Base-by-base conservation (phyloP, 306 rosid genomes). In the Rosa lucieae region DNA sequence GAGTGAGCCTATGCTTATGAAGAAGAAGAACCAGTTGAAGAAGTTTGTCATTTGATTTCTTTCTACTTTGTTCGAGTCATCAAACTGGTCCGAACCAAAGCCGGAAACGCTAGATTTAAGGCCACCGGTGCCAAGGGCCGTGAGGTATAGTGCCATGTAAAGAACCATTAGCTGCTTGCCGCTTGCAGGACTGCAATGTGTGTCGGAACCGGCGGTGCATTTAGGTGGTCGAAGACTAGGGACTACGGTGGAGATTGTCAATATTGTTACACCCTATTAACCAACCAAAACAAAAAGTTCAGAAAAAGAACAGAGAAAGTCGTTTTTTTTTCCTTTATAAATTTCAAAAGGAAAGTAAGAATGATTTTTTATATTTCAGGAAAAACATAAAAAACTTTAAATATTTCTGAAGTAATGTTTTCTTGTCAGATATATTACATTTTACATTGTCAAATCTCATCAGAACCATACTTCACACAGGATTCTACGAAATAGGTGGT, bases 21-120 rank as follows among this genome's bases (percentile, higher is more conserved):
- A 87, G 86, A 94, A 94, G 83, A 91, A 92, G 87, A 92, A 94
- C 97, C 97, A 94, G 78, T 85, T 89, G 82, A 94, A 90, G 83
- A 94, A 94, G 40, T 83, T 87, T 0, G 82, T n/a, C 97, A 91
- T 91, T 5, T 79, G 86, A 6, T 10, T 12, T 70, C 80, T 86
- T 87, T 94, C 99, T 13, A 78, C 72, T 5, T 74, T 12, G 66
- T 94, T 89, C 0, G 83, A 7, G 0, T 90, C 99, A 10, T 92
- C 94, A 53, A 95, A 95, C 67, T 95, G 99, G 67, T 92, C 97
- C 0, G 97, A 92, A 3, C 97, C 99, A 1, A 95, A 92, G 5
- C 97, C 97, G 0, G 99, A 90, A 3, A 92, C 97, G 8, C 97
- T 89, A 0, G 99, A 92, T 79, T 95, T 95, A 14, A 95, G 77